These are phyloP conservation scores for Curvularia sp. DNA, from an alignment of 2,329 filamentous ascomycete species.

Conservation along the genomic window DNA sequence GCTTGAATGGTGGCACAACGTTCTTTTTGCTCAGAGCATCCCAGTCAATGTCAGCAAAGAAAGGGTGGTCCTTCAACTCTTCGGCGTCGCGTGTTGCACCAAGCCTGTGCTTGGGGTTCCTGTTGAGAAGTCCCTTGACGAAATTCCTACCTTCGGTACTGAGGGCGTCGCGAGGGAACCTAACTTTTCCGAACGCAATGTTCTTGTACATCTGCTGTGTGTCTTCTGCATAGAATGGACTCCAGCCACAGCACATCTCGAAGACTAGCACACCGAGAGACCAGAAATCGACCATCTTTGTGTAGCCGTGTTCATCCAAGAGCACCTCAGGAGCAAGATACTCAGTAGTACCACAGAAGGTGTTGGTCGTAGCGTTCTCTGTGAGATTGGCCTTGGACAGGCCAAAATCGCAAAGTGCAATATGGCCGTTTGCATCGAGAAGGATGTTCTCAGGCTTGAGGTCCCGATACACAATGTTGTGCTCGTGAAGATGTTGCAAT, in stretches of 20 bases:
- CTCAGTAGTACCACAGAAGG: conserved; percentile 97
- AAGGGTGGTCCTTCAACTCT: conserved; percentile 91
- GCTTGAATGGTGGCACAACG: conserved; percentile 96
- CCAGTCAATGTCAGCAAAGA: conserved; percentile 97
- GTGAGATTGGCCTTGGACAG: conserved; percentile 96
- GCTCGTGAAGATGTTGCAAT: conserved; percentile 91
- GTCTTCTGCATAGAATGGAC: conserved; percentile 97
- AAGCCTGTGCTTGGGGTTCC: conserved; percentile 93
- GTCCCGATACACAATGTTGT: conserved; percentile 97
- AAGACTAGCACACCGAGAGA: conserved; percentile 96
- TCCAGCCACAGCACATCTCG: conserved; percentile 99
- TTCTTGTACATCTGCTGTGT: conserved; percentile 99
- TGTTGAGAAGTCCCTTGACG: conserved; percentile 94
- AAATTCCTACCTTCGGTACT: conserved; percentile 96
- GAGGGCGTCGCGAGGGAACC: conserved; percentile 92
- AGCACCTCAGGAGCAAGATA: conserved; percentile 96
- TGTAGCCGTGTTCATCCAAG: conserved; percentile 95
- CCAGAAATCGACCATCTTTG: conserved; percentile 99
- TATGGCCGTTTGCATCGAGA: conserved; percentile 95
- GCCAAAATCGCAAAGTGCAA: conserved; percentile 96
- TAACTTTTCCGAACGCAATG: conserved; percentile 97
- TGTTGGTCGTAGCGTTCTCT: conserved; percentile 97
- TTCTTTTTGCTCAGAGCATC: conserved; percentile 85
- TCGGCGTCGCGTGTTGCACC: conserved; percentile 91
- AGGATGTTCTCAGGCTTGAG: conserved; percentile 98